Percentiles rank a stretch among this genome's conserved stretches.
These are phyloP conservation scores for Collybia sordida DNA, from an alignment of 768 basidiomycete species.

Conservation along the genomic window DNA sequence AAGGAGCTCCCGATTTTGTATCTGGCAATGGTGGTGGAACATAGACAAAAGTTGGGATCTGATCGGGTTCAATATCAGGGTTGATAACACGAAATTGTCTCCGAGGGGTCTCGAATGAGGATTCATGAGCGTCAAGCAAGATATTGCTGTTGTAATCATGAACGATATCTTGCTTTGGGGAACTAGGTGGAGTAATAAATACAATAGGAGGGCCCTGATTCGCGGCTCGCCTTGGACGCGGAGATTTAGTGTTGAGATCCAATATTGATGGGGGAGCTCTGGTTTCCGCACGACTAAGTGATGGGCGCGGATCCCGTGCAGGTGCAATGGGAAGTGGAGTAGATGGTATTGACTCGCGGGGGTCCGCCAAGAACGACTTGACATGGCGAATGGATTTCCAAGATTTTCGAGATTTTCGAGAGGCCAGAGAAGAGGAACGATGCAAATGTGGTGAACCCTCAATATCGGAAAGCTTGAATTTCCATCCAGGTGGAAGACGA, in stretches of 20 bases:
- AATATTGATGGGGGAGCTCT: background rate
- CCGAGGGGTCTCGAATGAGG: constrained; percentile 15
- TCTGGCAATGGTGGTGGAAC: constrained; percentile 18
- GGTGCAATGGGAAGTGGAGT: background rate
- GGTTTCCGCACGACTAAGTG: background rate
- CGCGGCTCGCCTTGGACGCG: constrained; percentile 1
- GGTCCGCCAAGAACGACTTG: background rate
- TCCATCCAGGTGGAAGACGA: constrained; percentile 53
- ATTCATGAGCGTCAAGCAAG: constrained; percentile 12
- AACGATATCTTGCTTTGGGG: constrained; percentile 14
- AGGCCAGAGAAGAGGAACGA: constrained; percentile 7
- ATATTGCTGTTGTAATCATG: constrained; percentile 9
- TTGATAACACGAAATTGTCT: constrained; percentile 29
- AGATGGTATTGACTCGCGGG: background rate
- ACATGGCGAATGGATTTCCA: constrained; percentile 3
- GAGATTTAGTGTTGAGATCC: constrained; percentile 1
- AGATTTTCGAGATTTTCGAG: constrained; percentile 9
- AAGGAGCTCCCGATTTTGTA: constrained; percentile 8
- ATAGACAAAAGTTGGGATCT: constrained; percentile 12
- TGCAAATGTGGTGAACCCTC: constrained; percentile 1
- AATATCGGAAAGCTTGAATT: constrained; percentile 19
- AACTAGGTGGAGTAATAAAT: constrained; percentile 27
- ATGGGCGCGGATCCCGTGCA: background rate
- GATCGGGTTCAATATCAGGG: constrained; percentile 26
- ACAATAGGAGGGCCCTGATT: constrained; percentile 31